These are phyloP conservation scores for Eucalyptus sideroxylon DNA, from an alignment of 345 rosid genomes.

Conservation along the genomic window DNA sequence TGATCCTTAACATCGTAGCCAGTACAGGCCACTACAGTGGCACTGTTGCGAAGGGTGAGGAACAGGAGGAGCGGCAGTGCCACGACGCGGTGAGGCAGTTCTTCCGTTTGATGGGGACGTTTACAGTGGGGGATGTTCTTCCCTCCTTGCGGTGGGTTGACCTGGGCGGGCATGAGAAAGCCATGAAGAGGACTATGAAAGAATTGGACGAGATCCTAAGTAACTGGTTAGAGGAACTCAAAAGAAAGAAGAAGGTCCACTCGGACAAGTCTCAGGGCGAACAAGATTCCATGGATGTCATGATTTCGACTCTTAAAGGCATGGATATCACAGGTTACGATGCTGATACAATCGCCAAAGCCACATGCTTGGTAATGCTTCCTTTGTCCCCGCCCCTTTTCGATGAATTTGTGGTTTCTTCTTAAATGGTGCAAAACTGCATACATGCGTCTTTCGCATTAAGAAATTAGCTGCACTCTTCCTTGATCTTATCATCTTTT, in stretches of 20 bases:
- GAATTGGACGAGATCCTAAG: neutral
- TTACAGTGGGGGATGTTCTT: neutral
- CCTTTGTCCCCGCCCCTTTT: neutral
- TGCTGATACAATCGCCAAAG: neutral
- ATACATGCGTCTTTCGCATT: neutral
- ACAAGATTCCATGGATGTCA: conserved; percentile 6
- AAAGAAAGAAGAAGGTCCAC: neutral
- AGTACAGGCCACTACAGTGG: conserved; percentile 2
- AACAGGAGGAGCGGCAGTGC: neutral
- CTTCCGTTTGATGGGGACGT: neutral
- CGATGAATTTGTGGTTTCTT: neutral
- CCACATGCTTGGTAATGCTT: neutral
- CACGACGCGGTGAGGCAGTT: neutral
- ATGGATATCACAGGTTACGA: neutral
- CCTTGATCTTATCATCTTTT: too few species aligned
- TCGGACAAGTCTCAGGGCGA: neutral
- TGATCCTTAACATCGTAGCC: conserved; percentile 11
- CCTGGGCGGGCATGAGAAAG: conserved; percentile 8
- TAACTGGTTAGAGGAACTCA: conserved; percentile 10
- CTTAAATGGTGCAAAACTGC: neutral
- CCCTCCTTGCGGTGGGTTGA: conserved; percentile 11
- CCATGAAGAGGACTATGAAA: neutral
- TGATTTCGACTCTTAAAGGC: neutral
- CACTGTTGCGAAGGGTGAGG: neutral
- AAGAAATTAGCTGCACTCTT: neutral